Conservation (phyloP, 108 stramenopile genomes). For the Cylindrotheca fusiformis region DNA sequence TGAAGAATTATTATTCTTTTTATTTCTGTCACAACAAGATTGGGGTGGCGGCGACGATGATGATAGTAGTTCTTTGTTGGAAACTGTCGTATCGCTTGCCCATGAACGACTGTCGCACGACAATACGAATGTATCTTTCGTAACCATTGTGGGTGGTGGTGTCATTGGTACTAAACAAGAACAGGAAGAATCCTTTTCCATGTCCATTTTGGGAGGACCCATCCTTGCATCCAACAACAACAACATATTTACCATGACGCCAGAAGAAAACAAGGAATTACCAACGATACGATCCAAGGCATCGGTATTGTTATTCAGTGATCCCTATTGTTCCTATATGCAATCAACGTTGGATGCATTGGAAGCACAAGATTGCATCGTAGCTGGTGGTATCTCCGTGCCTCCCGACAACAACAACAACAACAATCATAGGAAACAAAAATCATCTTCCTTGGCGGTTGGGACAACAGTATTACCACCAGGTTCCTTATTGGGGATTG, state of each 20-base stretch:
- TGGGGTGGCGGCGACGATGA: no score
- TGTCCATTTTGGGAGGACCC: constrained; percentile 15
- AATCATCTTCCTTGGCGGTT: constrained; percentile 27
- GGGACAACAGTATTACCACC: constrained; percentile 9
- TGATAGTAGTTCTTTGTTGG: not conserved
- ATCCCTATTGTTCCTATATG: constrained; percentile 14
- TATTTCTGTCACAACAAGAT: not conserved
- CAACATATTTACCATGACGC: not conserved
- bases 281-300: not conserved
- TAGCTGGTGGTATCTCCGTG: constrained; percentile 34
- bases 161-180: constrained; percentile 7
- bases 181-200: not conserved
- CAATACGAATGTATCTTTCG: not conserved
- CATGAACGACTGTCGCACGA: not conserved
- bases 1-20: not conserved
- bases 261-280: not conserved
- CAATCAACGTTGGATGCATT: not conserved
- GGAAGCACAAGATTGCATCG: constrained; percentile 2
- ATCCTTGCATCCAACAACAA: not conserved
- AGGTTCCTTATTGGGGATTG: constrained; percentile 21
- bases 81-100: not conserved
- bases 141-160: constrained; percentile 20
- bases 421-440: no score
- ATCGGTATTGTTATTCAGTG: constrained; percentile 4
- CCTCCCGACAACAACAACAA: not conserved